Evolutionary conservation across 2,329 filamentous ascomycete genomes (phyloP).

Genomic region (Fusarium clavum): DNA sequence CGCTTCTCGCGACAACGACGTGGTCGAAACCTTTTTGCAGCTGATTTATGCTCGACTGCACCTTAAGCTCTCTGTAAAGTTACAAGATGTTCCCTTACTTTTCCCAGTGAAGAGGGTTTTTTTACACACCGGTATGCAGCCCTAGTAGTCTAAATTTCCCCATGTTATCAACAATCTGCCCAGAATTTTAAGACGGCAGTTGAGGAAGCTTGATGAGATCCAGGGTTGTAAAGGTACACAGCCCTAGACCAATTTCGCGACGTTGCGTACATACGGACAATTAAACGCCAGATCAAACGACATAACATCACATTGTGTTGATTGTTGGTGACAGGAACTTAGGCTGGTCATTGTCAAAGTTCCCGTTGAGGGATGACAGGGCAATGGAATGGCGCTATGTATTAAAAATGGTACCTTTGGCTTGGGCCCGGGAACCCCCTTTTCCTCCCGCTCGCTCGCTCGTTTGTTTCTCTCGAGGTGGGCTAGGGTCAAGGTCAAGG

Average conservation of each 20-base stretch:
- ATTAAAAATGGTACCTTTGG: slow-evolving; percentile 14
- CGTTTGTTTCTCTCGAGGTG: slow-evolving; percentile 29
- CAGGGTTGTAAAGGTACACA: background rate
- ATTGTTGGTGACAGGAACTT: background rate
- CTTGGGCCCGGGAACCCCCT: slow-evolving; percentile 38
- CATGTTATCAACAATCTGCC: background rate
- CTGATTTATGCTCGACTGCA: background rate
- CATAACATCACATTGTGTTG: background rate
- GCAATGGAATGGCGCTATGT: slow-evolving; percentile 35
- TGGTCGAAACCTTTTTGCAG: background rate
- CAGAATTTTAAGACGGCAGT: background rate
- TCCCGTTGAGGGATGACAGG: slow-evolving; percentile 15
- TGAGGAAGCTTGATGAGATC: background rate
- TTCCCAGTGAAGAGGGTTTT: background rate
- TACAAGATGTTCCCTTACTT: background rate
- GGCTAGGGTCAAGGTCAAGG: slow-evolving; percentile 12
- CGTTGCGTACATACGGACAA: background rate
- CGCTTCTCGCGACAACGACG: background rate
- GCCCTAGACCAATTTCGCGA: background rate
- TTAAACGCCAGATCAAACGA: background rate
- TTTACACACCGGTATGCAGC: background rate
- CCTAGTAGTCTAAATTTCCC: background rate
- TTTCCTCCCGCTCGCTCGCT: slow-evolving; percentile 36
- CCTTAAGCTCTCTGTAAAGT: background rate
- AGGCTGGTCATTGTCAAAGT: slow-evolving; percentile 16